Percentiles rank a stretch among this genome's conserved stretches.
These are phyloP conservation scores for Xerocomellus chrysenteron DNA, from an alignment of 768 basidiomycete species.

Conservation along the genomic window DNA sequence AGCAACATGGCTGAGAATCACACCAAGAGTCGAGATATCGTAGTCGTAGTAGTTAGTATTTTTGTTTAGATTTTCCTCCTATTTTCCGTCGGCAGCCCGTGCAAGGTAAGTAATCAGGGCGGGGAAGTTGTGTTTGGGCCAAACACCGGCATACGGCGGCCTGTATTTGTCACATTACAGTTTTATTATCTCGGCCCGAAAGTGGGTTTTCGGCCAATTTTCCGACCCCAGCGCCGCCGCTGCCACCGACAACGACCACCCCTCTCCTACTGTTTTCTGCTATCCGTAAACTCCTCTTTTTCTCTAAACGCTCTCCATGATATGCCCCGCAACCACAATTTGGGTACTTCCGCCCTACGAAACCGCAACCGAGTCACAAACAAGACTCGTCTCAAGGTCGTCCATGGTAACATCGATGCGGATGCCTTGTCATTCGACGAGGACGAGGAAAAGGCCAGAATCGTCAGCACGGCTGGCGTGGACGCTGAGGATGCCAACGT, in stretches of 20 bases:
- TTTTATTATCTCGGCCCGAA: constrained; percentile 53
- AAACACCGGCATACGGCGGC: constrained; percentile 34
- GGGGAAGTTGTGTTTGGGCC: constrained; percentile 26
- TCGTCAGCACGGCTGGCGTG: constrained; percentile 81
- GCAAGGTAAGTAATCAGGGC: constrained; percentile 31
- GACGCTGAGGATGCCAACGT: constrained; percentile 94
- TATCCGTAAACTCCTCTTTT: constrained; percentile 40
- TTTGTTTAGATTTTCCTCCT: constrained; percentile 13
- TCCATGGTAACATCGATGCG: constrained; percentile 77
- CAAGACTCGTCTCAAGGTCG: constrained; percentile 86
- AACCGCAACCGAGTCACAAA: constrained; percentile 91
- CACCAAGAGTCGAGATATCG: background rate
- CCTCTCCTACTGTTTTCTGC: constrained; percentile 27
- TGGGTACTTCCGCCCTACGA: constrained; percentile 75
- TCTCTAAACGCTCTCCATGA: constrained; percentile 60
- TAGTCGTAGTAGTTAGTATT: constrained; percentile 10
- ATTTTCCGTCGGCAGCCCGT: constrained; percentile 1
- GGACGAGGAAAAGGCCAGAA: constrained; percentile 82
- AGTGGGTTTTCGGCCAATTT: constrained; percentile 61
- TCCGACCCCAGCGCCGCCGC: constrained; percentile 58
- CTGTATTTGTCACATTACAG: constrained; percentile 29
- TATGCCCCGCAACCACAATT: constrained; percentile 81
- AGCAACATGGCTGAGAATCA: background rate
- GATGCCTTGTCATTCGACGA: constrained; percentile 80
- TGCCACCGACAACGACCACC: constrained; percentile 48